Base-by-base conservation (phyloP, 2,329 filamentous ascomycete species). In the Colletotrichum coccodes region DNA sequence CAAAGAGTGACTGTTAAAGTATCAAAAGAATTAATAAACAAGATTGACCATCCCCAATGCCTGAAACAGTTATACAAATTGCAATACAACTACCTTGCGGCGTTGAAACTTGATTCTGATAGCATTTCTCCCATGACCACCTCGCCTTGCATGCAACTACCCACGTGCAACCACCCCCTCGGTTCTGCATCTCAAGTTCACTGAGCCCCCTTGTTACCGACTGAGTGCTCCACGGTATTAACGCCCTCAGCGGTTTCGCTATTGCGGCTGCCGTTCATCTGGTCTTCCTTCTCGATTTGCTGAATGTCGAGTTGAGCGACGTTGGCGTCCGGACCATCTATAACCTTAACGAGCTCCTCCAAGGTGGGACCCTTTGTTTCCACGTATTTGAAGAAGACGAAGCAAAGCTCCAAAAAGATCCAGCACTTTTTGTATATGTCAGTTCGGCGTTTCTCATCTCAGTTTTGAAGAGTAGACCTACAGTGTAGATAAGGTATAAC, bases 321-420 rank as follows among this genome's bases (percentile, higher is more conserved):
- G 32, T 78, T 71, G 38, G 86, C 88, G n/a, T 85, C 79, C 26
- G 89, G 85, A 40, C 88, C 89, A 71, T 91, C 89, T 76, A 91
- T 91, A 76, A 91, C 85, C 79, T 87, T 87, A 74, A 87, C 89
- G 40, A 91, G 84, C 78, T 91, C 89, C 78, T 91, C 89, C 36
- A 91, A 87, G 23, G 89, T 91, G 2, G 87, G 87, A 23, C 89
- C 89, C 72, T 84, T 85, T 38, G 89, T 91, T 80, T 92, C 89
- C 71, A 90, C 80, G 73, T 83, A 84, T 79, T 83, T 83, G 75
- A 83, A 86, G 78, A 85, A 89, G 68, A 89, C 83, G 14, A 68
- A 70, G 47, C 42, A 26, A 1, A 68, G 38, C 26, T 70, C 64
- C 21, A 61, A 30, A 46, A 58, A 50, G 26, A 70, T 61, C 68